A percentile compares a stretch with the other conserved stretches of the same genome.
phyloP scores from a whole-genome alignment of 1,284 basidiomycete genomes.

The Termitomyces sp. region DNA sequence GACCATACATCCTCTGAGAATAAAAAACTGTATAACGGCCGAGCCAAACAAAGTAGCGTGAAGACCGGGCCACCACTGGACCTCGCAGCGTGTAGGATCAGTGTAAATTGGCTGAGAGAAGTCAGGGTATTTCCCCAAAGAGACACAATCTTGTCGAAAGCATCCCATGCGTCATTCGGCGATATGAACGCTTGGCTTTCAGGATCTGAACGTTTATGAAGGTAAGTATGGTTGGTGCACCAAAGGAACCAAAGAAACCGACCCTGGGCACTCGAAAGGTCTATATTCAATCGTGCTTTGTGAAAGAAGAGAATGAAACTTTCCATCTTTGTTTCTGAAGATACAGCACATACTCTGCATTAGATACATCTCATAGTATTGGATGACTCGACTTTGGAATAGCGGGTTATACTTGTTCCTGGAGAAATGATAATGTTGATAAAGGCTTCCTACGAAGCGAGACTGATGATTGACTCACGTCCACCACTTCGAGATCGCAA shows the following conservation, averaged over 20 bases:
- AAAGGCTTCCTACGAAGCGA: background rate
- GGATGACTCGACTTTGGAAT: constrained; percentile 10
- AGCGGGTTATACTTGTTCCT: constrained; percentile 6
- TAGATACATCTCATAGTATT: constrained; percentile 15
- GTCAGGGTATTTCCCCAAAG: constrained; percentile 16
- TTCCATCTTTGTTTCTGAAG: background rate
- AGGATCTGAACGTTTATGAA: too few relatives aligned
- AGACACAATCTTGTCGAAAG: constrained; percentile 22
- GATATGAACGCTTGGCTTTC: constrained; percentile 17
- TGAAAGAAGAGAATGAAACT: background rate
- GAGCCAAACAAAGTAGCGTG: constrained; percentile 23
- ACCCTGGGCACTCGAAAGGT: constrained; percentile 18
- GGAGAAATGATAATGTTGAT: background rate
- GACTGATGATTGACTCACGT: constrained; percentile 14
- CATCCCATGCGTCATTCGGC: constrained; percentile 21
- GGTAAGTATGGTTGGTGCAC: too few relatives aligned
- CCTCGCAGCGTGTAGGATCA: constrained; percentile 24
- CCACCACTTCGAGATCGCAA: constrained; percentile 19
- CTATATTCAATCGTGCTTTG: constrained; percentile 16
- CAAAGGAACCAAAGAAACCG: background rate
- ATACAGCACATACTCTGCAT: constrained; percentile 15
- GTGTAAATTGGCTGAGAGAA: constrained; percentile 21
- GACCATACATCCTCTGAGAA: constrained; percentile 21
- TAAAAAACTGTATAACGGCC: constrained; percentile 21
- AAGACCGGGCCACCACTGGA: constrained; percentile 26